Base-by-base conservation (phyloP, 768 basidiomycete species). In the Pisolithus sp. region DNA sequence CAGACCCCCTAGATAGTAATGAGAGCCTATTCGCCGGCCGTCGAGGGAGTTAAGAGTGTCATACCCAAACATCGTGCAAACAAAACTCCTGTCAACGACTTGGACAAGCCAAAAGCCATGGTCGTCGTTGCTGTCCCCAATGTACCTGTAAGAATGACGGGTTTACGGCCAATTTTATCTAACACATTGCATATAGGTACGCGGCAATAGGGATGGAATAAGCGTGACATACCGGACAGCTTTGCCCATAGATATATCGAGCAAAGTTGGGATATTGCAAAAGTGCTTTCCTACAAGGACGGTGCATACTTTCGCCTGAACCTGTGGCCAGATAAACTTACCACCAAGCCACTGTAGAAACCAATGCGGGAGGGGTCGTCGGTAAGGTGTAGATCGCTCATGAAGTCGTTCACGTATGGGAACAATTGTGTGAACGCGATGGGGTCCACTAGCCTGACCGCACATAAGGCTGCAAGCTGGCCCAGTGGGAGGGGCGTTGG, bases 391-490 rank as follows among this genome's bases (percentile, higher is more conserved):
- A 85, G 65, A 37, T 73, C 72, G 10, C 68, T 70, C 48, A 86
- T 76, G 64, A 85, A 77, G 61, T 85, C 73, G 56, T 86, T 85
- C 51, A 86, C 75, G 57, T 83, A 86, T 2, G 85, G 83, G 48
- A 77, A 77, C 34, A 86, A 75, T 56, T 85, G 80, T 1, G 77
- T 75, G 66, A 80, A 82, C 5, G 76, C 74, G 18, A 86, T 71
- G 15, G 83, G 81, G 54, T 83, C 83, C 40, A 76, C 73, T 12
- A 85, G 68, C 39, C 82, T 68, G 7, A 79, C 71, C 34, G 71
- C 57, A 51, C 81, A 81, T 9, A 83, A 61, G 12, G 75, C 70
- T n/a, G 71, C 69, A 2, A 84, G 69, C 62, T 78, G 75, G 4
- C 68, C 63, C 55, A 62, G 70, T 7, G 73, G 49, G 18, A 47